phyloP scores from a whole-genome alignment of 1,139 yeast species.

The Protomyces lactucae-debilis region DNA sequence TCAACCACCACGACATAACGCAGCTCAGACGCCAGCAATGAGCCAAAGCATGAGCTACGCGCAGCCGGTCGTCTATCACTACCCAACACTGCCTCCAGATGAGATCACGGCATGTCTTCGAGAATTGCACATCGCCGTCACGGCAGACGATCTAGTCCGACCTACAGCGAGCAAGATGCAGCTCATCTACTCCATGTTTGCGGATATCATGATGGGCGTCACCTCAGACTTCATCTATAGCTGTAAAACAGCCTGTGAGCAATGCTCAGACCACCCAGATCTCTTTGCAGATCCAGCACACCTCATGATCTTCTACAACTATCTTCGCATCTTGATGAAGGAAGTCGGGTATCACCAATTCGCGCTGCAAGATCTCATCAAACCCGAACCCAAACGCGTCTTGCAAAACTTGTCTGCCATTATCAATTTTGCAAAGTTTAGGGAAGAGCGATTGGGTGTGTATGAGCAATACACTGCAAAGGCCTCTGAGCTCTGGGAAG shows the following conservation, averaged over 20 bases:
- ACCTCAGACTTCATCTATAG: conserved; percentile 47
- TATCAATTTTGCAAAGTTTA: conserved; percentile 75
- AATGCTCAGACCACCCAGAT: conserved; percentile 26
- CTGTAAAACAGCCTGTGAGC: conserved; percentile 34
- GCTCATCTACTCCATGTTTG: conserved; percentile 63
- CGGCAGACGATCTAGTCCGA: conserved; percentile 57
- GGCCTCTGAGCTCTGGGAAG: conserved; percentile 44
- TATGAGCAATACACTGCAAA: conserved; percentile 58
- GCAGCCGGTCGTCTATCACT: conserved; percentile 2
- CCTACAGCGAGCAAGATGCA: conserved; percentile 65
- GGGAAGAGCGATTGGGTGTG: conserved; percentile 70
- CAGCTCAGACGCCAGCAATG: background rate
- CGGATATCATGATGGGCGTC: conserved; percentile 64
- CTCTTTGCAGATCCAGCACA: conserved; percentile 22
- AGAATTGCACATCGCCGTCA: conserved; percentile 51
- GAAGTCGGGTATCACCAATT: conserved; percentile 75
- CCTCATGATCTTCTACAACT: conserved; percentile 29
- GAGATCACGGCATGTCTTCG: conserved; percentile 26
- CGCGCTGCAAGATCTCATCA: conserved; percentile 59
- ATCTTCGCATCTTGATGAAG: conserved; percentile 35
- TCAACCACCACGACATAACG: too few relatives aligned
- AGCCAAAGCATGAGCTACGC: background rate
- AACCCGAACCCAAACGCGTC: conserved; percentile 65
- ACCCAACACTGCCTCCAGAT: conserved; percentile 18
- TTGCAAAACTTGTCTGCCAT: conserved; percentile 72